Evolutionary conservation across 306 rosid species (phyloP), one percentile per base, ranked within the genome.

Genomic region (Adenanthera pavonina): DNA sequence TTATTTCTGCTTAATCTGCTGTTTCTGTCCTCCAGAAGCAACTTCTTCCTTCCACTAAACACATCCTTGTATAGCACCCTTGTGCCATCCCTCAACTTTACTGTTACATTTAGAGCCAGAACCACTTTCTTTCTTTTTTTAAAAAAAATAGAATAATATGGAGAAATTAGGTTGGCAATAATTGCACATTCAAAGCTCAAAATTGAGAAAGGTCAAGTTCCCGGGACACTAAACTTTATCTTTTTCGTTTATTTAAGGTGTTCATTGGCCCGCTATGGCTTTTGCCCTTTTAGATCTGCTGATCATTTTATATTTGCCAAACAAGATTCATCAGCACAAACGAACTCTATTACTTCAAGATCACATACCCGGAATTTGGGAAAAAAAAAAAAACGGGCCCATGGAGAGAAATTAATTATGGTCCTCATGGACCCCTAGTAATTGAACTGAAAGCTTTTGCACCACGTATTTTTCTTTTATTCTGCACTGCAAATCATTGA

Each of bases 171-270:
- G 43, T 35, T 1, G 8, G 48, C 60, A 49, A 72, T 35, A 72
- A 49, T 51, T 51, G 34, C 16, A 49, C 64, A 15, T 51, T 52
- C 66, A 73, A 53, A 30, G 19, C 33, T 47, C 59, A 1, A 71
- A 30, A 6, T 47, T 30, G 6, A 71, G 6, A 6, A 71, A 25
- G 60, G 49, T 73, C 77, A 73, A 73, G 60, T n/a, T 57, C 52
- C 33, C 16, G 10, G 36, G 49, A 54, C n/a, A 36, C 7, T 1
- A 36, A 54, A 56, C 52, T 74, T 54, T 6, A 36, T 73, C 51
- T 12, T 19, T 64, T 35, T 64, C 19, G 33, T 11, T 47, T 6
- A 6, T 14, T 25, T 2, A 19, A 69, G 40, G 56, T 20, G 35
- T 33, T 30, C 43, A 11, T 41, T 40, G 15, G 34, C 72, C 51